A percentile compares a stretch with the other conserved stretches of the same genome.
Evolutionary conservation across 2,329 filamentous ascomycete genomes (phyloP).

Genomic region (Cytospora schulzeri): DNA sequence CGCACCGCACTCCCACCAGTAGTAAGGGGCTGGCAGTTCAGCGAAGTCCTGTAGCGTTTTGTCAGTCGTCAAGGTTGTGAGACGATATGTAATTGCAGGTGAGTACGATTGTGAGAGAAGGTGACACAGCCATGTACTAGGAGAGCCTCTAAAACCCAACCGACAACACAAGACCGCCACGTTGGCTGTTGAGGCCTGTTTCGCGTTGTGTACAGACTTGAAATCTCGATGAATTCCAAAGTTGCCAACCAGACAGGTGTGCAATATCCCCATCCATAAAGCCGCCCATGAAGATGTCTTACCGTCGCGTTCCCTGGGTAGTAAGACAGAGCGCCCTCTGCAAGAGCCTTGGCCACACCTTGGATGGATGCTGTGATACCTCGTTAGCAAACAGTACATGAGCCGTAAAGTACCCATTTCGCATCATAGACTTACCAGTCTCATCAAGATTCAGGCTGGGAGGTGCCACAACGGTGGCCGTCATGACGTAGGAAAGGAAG

Average conservation of each 20-base stretch:
- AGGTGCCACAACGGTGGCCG: conserved; percentile 29
- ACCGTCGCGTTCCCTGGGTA: conserved; percentile 59
- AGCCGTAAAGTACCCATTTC: background rate
- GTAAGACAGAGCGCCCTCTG: conserved; percentile 62
- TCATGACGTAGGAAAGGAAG: conserved; percentile 29
- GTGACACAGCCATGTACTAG: background rate
- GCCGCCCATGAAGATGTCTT: conserved; percentile 25
- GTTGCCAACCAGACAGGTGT: background rate
- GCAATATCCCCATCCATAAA: background rate
- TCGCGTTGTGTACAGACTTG: background rate
- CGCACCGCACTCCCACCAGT: conserved; percentile 68
- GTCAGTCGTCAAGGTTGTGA: conserved; percentile 5
- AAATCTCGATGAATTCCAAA: background rate
- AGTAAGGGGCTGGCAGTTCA: conserved; percentile 67
- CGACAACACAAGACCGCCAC: background rate
- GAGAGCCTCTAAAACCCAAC: background rate
- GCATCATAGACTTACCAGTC: conserved; percentile 35
- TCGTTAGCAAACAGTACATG: conserved; percentile 26
- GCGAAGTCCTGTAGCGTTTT: conserved; percentile 50
- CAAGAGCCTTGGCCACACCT: conserved; percentile 61
- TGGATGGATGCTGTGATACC: conserved; percentile 58
- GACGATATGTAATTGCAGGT: background rate
- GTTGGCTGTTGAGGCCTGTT: too few species aligned
- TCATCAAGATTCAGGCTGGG: conserved; percentile 43
- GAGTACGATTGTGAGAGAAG: background rate